A percentile compares a stretch with the other conserved stretches of the same genome.
Evolutionary conservation across 805 yeast genomes (phyloP).

Genomic region (Tetrapisispora nanseiensis): DNA sequence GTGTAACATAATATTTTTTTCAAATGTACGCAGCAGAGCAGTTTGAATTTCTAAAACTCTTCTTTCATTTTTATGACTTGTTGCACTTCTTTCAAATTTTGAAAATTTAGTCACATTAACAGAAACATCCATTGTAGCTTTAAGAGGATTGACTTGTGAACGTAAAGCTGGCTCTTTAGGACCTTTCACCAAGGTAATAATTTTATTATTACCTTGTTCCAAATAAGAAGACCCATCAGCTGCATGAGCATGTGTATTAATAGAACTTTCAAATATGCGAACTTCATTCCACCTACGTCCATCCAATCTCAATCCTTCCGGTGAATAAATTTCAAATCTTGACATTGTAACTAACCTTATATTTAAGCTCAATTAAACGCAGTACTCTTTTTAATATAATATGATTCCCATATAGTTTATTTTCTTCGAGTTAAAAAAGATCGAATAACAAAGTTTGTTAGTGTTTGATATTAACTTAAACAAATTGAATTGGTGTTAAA

Average conservation of each 20-base stretch:
- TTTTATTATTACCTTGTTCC: slow-evolving; percentile 86
- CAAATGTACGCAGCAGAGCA: slow-evolving; percentile 58
- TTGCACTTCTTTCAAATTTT: slow-evolving; percentile 62
- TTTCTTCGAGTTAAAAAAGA: too few species aligned
- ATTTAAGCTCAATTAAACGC: neutral
- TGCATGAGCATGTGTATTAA: slow-evolving; percentile 79
- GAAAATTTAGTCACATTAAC: slow-evolving; percentile 75
- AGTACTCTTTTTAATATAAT: neutral
- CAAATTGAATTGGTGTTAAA: too few species aligned
- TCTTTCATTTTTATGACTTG: slow-evolving; percentile 53
- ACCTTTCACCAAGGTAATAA: slow-evolving; percentile 76
- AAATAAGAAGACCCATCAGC: slow-evolving; percentile 89
- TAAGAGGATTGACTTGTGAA: slow-evolving; percentile 40
- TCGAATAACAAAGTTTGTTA: too few species aligned
- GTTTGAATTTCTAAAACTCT: slow-evolving; percentile 59
- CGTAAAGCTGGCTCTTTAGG: slow-evolving; percentile 73
- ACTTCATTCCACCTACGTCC: slow-evolving; percentile 95
- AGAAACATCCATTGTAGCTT: slow-evolving; percentile 52
- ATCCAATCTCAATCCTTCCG: slow-evolving; percentile 87
- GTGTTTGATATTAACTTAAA: too few species aligned
- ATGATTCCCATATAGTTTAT: too few species aligned
- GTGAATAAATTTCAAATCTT: slow-evolving; percentile 77
- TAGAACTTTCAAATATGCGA: slow-evolving; percentile 67
- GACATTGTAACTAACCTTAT: slow-evolving; percentile 37
- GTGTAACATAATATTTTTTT: slow-evolving; percentile 61